These are phyloP conservation scores for Astrocystis sublimbata DNA, from an alignment of 495 filamentous ascomycete genomes.

Conservation along the genomic window DNA sequence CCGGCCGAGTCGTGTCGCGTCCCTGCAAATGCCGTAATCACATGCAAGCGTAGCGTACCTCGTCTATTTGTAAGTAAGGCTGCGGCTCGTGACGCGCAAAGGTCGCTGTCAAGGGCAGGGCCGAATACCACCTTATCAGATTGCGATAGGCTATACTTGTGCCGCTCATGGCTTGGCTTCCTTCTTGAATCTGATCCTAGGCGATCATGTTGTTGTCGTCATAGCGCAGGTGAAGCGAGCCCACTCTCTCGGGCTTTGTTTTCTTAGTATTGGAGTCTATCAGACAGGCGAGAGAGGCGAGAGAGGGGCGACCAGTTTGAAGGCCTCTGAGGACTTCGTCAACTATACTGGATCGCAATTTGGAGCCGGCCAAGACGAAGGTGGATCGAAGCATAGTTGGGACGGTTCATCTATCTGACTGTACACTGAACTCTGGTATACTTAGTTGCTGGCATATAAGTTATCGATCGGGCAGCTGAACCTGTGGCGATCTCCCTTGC, in stretches of 20 bases:
- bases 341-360: no score
- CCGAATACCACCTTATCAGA: not conserved
- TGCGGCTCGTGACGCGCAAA: not conserved
- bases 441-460: not conserved
- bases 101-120: not conserved
- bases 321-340: not conserved
- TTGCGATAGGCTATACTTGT: not conserved
- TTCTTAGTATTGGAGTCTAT: not conserved
- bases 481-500: no score
- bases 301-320: not conserved
- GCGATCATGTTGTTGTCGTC: not conserved
- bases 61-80: not conserved
- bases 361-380: no score
- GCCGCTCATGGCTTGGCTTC: not conserved
- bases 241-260: not conserved
- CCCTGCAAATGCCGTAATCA: not conserved
- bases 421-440: no score
- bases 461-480: not conserved
- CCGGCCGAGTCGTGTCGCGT: not conserved
- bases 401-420: not conserved
- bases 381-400: not conserved
- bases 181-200: not conserved
- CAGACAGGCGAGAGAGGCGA: no score
- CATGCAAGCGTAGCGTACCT: not conserved
- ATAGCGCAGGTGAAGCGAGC: not conserved